These are phyloP conservation scores for Ehretia macrophylla DNA, from an alignment of 257 asterid species.

Conservation along the genomic window DNA sequence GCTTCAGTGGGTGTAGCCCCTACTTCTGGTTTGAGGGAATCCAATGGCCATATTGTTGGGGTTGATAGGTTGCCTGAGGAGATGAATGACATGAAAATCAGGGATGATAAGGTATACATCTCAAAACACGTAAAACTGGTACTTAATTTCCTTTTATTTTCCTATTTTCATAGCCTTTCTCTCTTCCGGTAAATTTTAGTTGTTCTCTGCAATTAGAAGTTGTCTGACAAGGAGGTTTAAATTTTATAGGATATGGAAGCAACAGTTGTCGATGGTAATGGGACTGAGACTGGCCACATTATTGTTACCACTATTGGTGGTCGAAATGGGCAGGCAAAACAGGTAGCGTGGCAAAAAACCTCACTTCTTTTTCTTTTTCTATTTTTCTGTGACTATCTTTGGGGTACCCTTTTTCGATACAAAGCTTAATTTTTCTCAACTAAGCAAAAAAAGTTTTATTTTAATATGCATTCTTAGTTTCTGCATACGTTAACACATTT, in stretches of 20 bases:
- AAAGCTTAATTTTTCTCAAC: too few relatives aligned
- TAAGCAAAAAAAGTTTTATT: too few relatives aligned
- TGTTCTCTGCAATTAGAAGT: neutral
- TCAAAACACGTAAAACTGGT: neutral
- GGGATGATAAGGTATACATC: slow-evolving; percentile 58
- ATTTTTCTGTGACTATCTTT: too few relatives aligned
- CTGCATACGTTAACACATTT: too few relatives aligned
- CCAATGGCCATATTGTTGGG: slow-evolving; percentile 44
- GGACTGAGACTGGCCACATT: neutral
- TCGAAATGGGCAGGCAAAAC: neutral
- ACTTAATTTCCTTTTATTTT: neutral
- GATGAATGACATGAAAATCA: slow-evolving; percentile 71
- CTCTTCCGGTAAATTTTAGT: neutral
- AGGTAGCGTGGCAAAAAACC: neutral
- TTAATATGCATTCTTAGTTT: too few relatives aligned
- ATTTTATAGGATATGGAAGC: slow-evolving; percentile 2
- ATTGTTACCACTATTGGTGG: slow-evolving; percentile 22
- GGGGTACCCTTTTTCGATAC: too few relatives aligned
- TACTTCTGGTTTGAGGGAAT: slow-evolving; percentile 54
- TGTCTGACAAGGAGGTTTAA: neutral
- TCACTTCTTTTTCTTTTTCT: too few relatives aligned
- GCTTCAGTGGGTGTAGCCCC: slow-evolving; percentile 45
- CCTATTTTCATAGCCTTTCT: neutral
- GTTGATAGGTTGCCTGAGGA: slow-evolving; percentile 66
- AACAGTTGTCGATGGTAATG: slow-evolving; percentile 27